phyloP scores from a whole-genome alignment of 2,329 filamentous ascomycete genomes.

The Botrytis aclada region DNA sequence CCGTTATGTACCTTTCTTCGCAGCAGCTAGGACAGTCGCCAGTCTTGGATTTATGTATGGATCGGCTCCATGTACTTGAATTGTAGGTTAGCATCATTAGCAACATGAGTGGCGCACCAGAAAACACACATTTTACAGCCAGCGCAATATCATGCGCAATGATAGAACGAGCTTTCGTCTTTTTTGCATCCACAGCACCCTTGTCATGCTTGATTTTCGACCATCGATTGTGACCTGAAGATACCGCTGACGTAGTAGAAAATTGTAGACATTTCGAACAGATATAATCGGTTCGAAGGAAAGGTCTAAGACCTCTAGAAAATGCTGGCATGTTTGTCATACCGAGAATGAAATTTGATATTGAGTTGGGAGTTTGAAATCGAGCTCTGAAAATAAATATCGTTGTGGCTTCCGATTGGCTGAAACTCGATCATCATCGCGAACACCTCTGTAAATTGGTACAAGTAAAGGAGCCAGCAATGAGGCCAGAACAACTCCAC shows the following conservation, averaged over 20 bases:
- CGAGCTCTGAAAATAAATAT: slow-evolving; percentile 16
- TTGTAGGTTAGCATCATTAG: slow-evolving; percentile 20
- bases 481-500: slow-evolving; percentile 16
- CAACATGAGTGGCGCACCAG: not conserved
- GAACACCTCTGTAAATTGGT: slow-evolving; percentile 14
- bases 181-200: slow-evolving; percentile 76
- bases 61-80: slow-evolving; percentile 70
- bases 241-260: slow-evolving; percentile 45
- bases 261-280: slow-evolving; percentile 37
- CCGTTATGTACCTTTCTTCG: slow-evolving; percentile 65
- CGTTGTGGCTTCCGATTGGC: slow-evolving; percentile 18
- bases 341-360: not conserved
- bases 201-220: slow-evolving; percentile 96
- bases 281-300: slow-evolving; percentile 24
- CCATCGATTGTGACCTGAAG: slow-evolving; percentile 87
- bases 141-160: slow-evolving; percentile 72
- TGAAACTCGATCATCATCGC: slow-evolving; percentile 8
- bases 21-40: slow-evolving; percentile 66
- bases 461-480: slow-evolving; percentile 10
- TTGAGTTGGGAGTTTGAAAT: not conserved
- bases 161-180: slow-evolving; percentile 65
- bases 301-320: slow-evolving; percentile 31
- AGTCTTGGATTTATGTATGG: slow-evolving; percentile 72
- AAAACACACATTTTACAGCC: slow-evolving; percentile 65
- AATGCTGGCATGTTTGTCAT: slow-evolving; percentile 30